A percentile compares a stretch with the other conserved stretches of the same genome.
These are phyloP conservation scores for Aschersonia sp. DNA, from an alignment of 2,329 filamentous ascomycete genomes.

Conservation along the genomic window DNA sequence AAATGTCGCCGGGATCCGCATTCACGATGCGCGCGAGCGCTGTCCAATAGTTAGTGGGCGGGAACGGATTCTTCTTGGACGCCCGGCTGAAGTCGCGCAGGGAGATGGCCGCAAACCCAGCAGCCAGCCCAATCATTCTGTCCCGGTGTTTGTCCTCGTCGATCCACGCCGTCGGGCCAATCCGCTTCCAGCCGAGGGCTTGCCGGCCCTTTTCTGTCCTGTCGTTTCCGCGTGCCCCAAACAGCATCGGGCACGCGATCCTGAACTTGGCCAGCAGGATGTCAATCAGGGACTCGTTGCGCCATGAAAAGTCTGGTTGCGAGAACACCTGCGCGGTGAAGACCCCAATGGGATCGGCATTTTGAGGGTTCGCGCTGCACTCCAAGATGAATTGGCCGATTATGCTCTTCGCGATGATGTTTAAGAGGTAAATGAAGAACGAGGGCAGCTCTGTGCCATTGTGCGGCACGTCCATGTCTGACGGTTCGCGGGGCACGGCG, in stretches of 20 bases:
- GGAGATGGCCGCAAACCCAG: constrained; percentile 71
- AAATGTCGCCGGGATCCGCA: constrained; percentile 50
- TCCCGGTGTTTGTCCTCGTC: constrained; percentile 62
- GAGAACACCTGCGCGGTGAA: constrained; percentile 64
- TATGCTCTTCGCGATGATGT: constrained; percentile 59
- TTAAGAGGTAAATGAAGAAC: constrained; percentile 60
- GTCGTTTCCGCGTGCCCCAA: constrained; percentile 67
- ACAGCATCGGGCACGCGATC: constrained; percentile 67
- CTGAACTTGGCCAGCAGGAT: constrained; percentile 79
- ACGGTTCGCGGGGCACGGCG: constrained; percentile 25
- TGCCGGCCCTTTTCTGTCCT: constrained; percentile 51
- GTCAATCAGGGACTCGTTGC: constrained; percentile 56
- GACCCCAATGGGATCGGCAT: constrained; percentile 68
- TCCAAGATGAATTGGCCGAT: constrained; percentile 57
- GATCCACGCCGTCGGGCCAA: constrained; percentile 40
- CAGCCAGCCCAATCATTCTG: constrained; percentile 69
- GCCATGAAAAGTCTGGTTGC: constrained; percentile 49
- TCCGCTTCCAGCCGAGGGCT: constrained; percentile 60
- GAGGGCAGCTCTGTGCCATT: constrained; percentile 44
- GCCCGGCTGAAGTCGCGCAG: constrained; percentile 68
- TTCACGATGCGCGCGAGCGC: constrained; percentile 64
- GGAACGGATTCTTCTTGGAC: constrained; percentile 57
- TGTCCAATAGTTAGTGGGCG: constrained; percentile 70
- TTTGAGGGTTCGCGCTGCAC: constrained; percentile 45
- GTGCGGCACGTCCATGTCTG: constrained; percentile 29